phyloP scores from a whole-genome alignment of 2,329 filamentous ascomycete genomes.

The Ramularia collo-cygni region DNA sequence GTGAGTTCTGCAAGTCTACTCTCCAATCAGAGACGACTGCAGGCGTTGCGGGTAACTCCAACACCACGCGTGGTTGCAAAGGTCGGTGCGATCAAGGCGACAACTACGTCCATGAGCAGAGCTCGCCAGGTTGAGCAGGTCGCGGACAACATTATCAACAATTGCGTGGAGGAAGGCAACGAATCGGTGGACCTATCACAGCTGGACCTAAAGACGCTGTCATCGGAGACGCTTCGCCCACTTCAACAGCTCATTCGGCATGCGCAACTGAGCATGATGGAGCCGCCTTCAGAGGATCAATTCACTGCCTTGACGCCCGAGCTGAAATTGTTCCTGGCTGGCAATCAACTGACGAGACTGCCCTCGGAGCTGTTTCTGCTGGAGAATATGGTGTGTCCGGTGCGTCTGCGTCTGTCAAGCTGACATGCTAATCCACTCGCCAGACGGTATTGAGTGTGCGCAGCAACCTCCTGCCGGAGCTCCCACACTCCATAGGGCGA shows the following conservation, averaged over 20 bases:
- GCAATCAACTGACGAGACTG: slow-evolving; percentile 51
- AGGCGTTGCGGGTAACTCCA: slow-evolving; percentile 1
- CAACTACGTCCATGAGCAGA: background rate
- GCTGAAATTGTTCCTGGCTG: slow-evolving; percentile 55
- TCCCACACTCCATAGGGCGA: slow-evolving; percentile 54
- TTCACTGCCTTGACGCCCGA: slow-evolving; percentile 54
- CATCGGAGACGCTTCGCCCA: slow-evolving; percentile 51
- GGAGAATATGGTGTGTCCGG: slow-evolving; percentile 40
- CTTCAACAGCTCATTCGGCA: slow-evolving; percentile 38
- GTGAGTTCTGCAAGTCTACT: slow-evolving; percentile 6
- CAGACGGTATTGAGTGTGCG: slow-evolving; percentile 58
- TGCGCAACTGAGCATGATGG: slow-evolving; percentile 20
- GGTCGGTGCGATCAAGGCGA: no score
- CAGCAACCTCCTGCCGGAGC: slow-evolving; percentile 53
- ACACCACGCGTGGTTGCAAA: no score
- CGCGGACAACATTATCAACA: slow-evolving; percentile 21
- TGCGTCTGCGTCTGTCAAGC: no score
- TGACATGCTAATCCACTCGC: no score
- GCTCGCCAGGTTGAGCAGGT: slow-evolving; percentile 9
- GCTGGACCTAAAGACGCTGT: slow-evolving; percentile 47
- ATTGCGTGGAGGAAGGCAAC: slow-evolving; percentile 46
- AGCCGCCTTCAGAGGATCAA: slow-evolving; percentile 45
- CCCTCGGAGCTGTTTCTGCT: slow-evolving; percentile 58
- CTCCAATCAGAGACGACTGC: slow-evolving; percentile 1
- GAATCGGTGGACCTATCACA: slow-evolving; percentile 56